Evolutionary conservation across 805 yeast genomes (phyloP).

Genomic region (Huiozyma naganishii): DNA sequence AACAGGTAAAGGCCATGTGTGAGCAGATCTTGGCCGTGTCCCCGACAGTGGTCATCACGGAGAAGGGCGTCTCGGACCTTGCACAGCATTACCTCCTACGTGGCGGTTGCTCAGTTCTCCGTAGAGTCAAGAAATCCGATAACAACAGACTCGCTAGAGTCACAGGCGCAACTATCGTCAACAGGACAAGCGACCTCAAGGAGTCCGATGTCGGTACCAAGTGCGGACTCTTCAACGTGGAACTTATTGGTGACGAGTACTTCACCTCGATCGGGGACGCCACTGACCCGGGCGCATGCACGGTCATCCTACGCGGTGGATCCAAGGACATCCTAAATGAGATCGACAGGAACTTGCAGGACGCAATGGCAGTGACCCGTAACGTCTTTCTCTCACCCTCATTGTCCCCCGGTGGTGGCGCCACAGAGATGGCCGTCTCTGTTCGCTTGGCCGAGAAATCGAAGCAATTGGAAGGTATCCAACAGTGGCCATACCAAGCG

Average conservation of each 20-base stretch:
- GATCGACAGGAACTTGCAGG: constrained; percentile 92
- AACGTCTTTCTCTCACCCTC: constrained; percentile 92
- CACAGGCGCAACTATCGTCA: constrained; percentile 94
- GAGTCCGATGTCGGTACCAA: constrained; percentile 81
- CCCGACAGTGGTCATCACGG: constrained; percentile 93
- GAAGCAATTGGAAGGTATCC: constrained; percentile 84
- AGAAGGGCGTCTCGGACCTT: constrained; percentile 94
- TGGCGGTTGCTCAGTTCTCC: constrained; percentile 83
- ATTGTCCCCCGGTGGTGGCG: constrained; percentile 97
- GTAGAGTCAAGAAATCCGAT: constrained; percentile 93
- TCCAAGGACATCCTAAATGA: constrained; percentile 94
- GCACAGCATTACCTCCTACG: constrained; percentile 94
- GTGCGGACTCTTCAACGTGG: constrained; percentile 88
- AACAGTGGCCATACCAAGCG: constrained; percentile 98
- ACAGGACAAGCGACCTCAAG: constrained; percentile 87
- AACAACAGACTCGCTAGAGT: constrained; percentile 94
- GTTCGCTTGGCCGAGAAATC: constrained; percentile 85
- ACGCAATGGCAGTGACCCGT: constrained; percentile 96
- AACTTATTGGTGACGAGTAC: constrained; percentile 94
- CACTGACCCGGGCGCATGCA: constrained; percentile 83
- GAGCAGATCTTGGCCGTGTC: constrained; percentile 73
- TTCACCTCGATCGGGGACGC: constrained; percentile 78
- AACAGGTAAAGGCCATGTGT: constrained; percentile 82
- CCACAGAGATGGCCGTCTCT: constrained; percentile 96
- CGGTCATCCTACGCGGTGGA: constrained; percentile 87